These are phyloP conservation scores for Uronychia binucleata DNA, from an alignment of 73 alveolate species.

Conservation along the genomic window DNA sequence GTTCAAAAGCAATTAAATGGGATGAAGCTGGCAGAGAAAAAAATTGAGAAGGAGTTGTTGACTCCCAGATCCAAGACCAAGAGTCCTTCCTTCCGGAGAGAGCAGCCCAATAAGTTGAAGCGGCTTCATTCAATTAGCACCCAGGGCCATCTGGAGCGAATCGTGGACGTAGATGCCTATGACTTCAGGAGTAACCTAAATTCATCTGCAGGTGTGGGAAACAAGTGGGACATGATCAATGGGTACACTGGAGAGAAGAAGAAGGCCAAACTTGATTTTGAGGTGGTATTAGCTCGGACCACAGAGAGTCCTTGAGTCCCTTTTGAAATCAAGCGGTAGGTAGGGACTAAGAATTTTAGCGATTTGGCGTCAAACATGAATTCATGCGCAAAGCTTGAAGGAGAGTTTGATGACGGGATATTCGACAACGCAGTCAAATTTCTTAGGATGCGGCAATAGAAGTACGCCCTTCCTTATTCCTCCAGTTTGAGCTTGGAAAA, in stretches of 20 bases:
- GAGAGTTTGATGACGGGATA: slow-evolving; percentile 7
- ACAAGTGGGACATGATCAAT: slow-evolving; percentile 40
- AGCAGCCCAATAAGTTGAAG: no score
- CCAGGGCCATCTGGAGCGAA: background rate
- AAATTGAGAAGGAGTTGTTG: background rate
- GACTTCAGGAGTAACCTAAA: slow-evolving; percentile 13
- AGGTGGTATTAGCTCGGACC: slow-evolving; percentile 16
- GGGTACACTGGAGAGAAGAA: slow-evolving; percentile 48
- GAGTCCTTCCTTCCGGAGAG: no score
- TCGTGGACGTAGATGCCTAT: slow-evolving; percentile 23
- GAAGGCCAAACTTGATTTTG: slow-evolving; percentile 10
- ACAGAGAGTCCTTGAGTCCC: slow-evolving; percentile 17
- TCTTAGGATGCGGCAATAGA: background rate
- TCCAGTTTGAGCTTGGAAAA: slow-evolving; percentile 14
- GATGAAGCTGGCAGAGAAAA: background rate
- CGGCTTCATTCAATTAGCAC: background rate
- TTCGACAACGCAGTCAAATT: slow-evolving; percentile 39
- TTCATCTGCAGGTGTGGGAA: slow-evolving; percentile 16
- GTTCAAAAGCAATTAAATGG: background rate
- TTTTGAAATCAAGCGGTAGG: slow-evolving; percentile 10
- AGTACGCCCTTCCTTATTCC: background rate
- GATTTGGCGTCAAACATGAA: slow-evolving; percentile 10
- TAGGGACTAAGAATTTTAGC: slow-evolving; percentile 3
- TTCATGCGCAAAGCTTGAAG: slow-evolving; percentile 28
- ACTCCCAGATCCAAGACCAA: no score